Conservation (phyloP, 2,329 filamentous ascomycete species). For the Magnaporthiopsis poae region DNA sequence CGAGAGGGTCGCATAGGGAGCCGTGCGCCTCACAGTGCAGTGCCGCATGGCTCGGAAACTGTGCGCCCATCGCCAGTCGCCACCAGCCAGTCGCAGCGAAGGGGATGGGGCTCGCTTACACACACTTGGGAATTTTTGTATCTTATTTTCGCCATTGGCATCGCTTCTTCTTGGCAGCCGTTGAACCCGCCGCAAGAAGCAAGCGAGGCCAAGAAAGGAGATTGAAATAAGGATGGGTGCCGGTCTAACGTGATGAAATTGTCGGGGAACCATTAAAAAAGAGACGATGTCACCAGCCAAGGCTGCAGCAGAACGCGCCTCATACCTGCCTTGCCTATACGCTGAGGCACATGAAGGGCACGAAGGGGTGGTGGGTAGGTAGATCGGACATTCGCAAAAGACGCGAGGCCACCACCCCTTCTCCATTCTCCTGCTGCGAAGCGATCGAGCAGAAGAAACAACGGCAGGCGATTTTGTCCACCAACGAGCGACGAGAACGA, state of each 20-base stretch:
- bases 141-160: too few species aligned
- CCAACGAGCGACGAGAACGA: neutral
- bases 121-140: too few species aligned
- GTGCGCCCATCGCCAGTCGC: too few species aligned
- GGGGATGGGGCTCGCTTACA: too few species aligned
- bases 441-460: neutral
- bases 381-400: neutral
- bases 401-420: neutral
- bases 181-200: too few species aligned
- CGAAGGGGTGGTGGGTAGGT: neutral
- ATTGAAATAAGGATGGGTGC: neutral
- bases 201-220: neutral
- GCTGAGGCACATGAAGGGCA: too few species aligned
- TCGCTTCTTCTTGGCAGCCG: too few species aligned
- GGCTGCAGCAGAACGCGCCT: neutral
- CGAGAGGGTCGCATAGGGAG: neutral
- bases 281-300: neutral
- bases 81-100: too few species aligned
- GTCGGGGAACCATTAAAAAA: neutral
- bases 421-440: neutral
- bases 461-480: neutral
- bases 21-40: neutral
- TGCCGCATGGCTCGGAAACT: neutral
- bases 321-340: too few species aligned
- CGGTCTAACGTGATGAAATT: too few species aligned